Evolutionary conservation across 192 early-diverging fungal species (phyloP), one percentile per base, ranked within the genome.

Genomic region (Rhizoclosmatium sp.): DNA sequence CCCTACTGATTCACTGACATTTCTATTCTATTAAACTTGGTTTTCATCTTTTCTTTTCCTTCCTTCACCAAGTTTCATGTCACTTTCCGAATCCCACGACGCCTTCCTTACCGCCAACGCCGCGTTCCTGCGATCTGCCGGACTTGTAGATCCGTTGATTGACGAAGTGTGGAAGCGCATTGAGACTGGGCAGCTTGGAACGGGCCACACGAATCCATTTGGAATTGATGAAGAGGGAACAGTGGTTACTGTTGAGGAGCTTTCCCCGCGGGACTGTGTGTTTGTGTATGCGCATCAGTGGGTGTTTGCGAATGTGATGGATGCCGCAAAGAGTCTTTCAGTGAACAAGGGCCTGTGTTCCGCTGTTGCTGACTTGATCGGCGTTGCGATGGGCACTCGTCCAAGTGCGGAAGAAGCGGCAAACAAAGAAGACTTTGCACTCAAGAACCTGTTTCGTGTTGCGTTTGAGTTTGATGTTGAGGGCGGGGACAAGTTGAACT

Each of bases 401-500:
- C 16, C 23, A 44, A 60, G 42, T 3, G 12, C 10, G 2, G 12
- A 67, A 12, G 31, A 39, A 12, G 64, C 47, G 48, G 23, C 47
- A 16, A n/a, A 62, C 21, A 47, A 45, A 23, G 12, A 56, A 16
- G 51, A 67, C 1, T 72, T 31, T 72, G 70, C 71, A 7, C 46
- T 74, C 45, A 71, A 45, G 23, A 62, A 71, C 21, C 62, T 79
- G 1, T 79, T 39, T 39, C 58, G 62, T 14, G 64, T 79, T n/a
- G 78, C 78, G 3, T 75, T 73, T 64, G 67, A 79, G 69, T 79
- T 65, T 42, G 67, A 79, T n/a, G 76, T 69, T 4, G 23, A 73
- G 4, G 47, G 47, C 5, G 59, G 14, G 1, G 47, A 40, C 7
- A 71, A 58, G 21, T n/a, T 79, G 39, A 40, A n/a, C 71, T 75